These are phyloP conservation scores for Rhododendron kiyosumense DNA, from an alignment of 148 eudicot genomes.

Conservation along the genomic window DNA sequence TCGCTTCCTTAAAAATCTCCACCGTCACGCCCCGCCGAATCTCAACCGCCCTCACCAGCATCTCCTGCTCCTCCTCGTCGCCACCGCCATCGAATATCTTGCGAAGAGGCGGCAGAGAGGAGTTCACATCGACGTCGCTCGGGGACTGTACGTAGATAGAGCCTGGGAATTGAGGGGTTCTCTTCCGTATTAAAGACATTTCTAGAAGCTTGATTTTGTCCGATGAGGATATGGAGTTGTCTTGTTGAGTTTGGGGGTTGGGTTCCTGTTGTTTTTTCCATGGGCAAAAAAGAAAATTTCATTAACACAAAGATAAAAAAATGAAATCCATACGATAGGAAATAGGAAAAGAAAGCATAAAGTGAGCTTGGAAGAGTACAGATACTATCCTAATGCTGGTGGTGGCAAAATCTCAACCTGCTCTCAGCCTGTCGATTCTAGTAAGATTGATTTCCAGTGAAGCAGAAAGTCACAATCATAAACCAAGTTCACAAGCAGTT, in stretches of 20 bases:
- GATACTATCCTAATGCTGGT: not conserved
- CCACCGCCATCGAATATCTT: slow-evolving; percentile 30
- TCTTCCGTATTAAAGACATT: slow-evolving; percentile 46
- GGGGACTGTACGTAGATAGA: slow-evolving; percentile 49
- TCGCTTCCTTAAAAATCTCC: slow-evolving; percentile 58
- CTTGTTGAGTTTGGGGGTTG: slow-evolving; percentile 3
- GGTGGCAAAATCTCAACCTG: not conserved
- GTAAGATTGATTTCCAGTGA: no score
- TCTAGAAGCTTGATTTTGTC: slow-evolving; percentile 49
- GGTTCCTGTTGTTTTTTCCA: not conserved
- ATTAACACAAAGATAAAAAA: not conserved
- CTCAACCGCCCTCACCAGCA: slow-evolving; percentile 65
- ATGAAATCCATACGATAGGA: not conserved
- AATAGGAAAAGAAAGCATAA: not conserved
- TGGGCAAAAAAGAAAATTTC: not conserved
- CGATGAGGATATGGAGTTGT: slow-evolving; percentile 18
- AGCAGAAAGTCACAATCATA: no score
- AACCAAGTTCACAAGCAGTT: no score
- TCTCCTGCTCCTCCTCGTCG: slow-evolving; percentile 40
- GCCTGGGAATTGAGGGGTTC: slow-evolving; percentile 74
- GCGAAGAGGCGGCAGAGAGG: slow-evolving; percentile 36
- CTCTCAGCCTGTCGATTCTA: not conserved
- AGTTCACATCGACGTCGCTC: slow-evolving; percentile 22
- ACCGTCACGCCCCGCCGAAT: slow-evolving; percentile 70
- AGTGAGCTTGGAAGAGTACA: not conserved